Base-by-base conservation (phyloP, 75 land plant genomes). In the Ceratopteris richardii region DNA sequence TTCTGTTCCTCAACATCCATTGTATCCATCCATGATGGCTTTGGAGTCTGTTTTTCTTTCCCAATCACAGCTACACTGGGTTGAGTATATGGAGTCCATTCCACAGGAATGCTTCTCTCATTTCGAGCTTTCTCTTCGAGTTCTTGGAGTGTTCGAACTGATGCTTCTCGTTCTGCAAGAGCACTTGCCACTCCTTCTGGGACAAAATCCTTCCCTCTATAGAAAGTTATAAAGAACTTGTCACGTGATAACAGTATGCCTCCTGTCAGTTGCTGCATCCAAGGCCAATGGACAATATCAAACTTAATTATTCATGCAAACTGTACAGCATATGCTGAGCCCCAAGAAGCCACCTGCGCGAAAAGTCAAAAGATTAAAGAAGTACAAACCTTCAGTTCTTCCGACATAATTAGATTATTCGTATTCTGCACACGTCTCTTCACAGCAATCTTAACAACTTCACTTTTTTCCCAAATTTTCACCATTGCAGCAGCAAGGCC, bases 361-460 rank as follows among this genome's bases (percentile, higher is more conserved):
- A 33, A 33, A 33, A 33, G 9, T 33, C 37, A 33, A 4, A 4
- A 33, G 3, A 3, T 33, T 33, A 9, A 9, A 33, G 9, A 3
- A 4, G 13, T 25, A 12, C 55, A 40, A 18, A 73, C 98, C 83
- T 81, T 88, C 56, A 94, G 60, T 33, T 94, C 91, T 60, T 86
- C 88, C 65, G 86, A 96, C 96, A 94, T 94, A 66, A 80, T 71
- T 64, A 86, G 87, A 61, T 94, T 90, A 51, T 69, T 81, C 7
- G 96, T 94, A 36, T 90, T 74, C 61, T 86, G 91, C 4, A 90
- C 88, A 13, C 91, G 85, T 29, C 86, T 86, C 67, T 94, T 94
- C 29, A 94, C 78, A 56, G 82, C 87, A 60, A 94, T 69, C 64
- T 94, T 90, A 25, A 78, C 96, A 72, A 94, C 77, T 1, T 76